phyloP scores from a whole-genome alignment of 192 early-diverging fungal species.

The Linnemannia elongata region DNA sequence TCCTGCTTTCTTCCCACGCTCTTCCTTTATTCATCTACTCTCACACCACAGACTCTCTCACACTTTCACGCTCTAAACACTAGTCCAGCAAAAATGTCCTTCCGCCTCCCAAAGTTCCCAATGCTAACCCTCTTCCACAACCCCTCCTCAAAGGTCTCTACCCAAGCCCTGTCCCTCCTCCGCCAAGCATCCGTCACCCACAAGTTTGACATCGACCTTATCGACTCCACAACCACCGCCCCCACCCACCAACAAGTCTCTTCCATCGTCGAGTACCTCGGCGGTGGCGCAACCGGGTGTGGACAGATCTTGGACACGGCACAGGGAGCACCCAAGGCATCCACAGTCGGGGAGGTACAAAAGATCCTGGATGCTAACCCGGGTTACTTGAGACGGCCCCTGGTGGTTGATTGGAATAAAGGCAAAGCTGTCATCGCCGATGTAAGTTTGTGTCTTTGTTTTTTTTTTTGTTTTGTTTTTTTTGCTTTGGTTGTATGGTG shows the following conservation, averaged over 20 bases:
- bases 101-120: slow-evolving; percentile 47
- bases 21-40: not conserved
- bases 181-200: slow-evolving; percentile 28
- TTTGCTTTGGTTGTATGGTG: not conserved
- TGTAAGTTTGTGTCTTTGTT: not conserved
- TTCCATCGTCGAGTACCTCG: slow-evolving; percentile 41
- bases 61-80: not conserved
- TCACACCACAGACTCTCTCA: not conserved
- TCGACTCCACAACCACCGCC: slow-evolving; percentile 16
- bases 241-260: slow-evolving; percentile 54
- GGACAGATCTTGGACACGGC: slow-evolving; percentile 7
- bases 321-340: slow-evolving; percentile 36
- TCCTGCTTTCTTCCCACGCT: too few species aligned
- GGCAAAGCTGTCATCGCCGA: slow-evolving; percentile 42
- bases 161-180: slow-evolving; percentile 34
- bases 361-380: slow-evolving; percentile 50
- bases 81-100: slow-evolving; percentile 28
- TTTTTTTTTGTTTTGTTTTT: too few species aligned
- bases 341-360: slow-evolving; percentile 42
- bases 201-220: slow-evolving; percentile 39
- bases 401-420: slow-evolving; percentile 53
- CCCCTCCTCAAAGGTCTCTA: slow-evolving; percentile 19
- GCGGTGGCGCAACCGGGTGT: slow-evolving; percentile 29
- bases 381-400: slow-evolving; percentile 31
- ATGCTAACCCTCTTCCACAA: slow-evolving; percentile 49